Percentiles rank a stretch among this genome's conserved stretches.
Conservation (phyloP, 305 asterid species). For the Plantago rigida region DNA sequence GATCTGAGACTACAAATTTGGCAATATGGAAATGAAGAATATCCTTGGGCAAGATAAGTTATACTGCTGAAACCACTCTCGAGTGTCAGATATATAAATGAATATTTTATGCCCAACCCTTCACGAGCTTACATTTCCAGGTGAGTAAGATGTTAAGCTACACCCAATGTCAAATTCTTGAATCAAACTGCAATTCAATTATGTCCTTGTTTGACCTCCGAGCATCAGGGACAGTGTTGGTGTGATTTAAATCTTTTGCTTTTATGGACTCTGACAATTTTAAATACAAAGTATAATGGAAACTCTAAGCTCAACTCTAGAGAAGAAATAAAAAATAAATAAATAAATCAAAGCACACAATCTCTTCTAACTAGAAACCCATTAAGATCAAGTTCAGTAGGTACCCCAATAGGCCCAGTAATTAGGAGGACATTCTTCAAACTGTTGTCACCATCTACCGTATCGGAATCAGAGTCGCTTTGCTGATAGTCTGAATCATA, state of each 20-base stretch:
- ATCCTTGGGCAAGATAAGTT: conserved; percentile 6
- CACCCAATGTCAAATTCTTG: too few species aligned
- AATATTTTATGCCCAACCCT: not conserved
- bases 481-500: conserved; percentile 38
- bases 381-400: conserved; percentile 14
- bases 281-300: not conserved
- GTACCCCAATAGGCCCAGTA: conserved; percentile 98
- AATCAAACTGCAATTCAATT: too few species aligned
- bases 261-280: not conserved
- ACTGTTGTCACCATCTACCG: conserved; percentile 42
- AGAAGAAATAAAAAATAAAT: not conserved
- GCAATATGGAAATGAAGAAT: conserved; percentile 3
- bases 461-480: conserved; percentile 54
- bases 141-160: too few species aligned
- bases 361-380: conserved; percentile 16
- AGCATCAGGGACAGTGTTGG: too few species aligned
- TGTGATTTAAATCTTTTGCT: too few species aligned
- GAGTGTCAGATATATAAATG: not conserved
- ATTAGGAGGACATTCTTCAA: conserved; percentile 82
- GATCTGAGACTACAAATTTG: conserved; percentile 4
- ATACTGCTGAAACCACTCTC: not conserved
- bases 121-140: not conserved
- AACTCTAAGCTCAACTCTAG: conserved; percentile 2
- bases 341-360: conserved; percentile 18
- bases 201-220: too few species aligned